A percentile compares a stretch with the other conserved stretches of the same genome.
Conservation (phyloP, 2,329 filamentous ascomycete genomes). For the Davidsoniella eucalypti region DNA sequence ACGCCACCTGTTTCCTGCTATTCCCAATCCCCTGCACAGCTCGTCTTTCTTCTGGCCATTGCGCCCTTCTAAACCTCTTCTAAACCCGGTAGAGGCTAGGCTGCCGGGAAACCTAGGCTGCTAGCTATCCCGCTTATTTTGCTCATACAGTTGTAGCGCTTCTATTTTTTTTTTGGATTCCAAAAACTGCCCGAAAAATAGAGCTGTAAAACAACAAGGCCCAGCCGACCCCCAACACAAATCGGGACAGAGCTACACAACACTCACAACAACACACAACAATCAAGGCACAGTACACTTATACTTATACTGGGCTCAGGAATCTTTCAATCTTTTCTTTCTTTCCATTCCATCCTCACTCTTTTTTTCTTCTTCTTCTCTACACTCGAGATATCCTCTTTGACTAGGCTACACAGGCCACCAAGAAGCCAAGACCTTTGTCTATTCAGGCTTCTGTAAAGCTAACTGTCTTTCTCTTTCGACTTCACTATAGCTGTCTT, state of each 20-base stretch:
- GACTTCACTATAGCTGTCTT: not conserved
- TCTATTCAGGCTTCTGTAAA: not conserved
- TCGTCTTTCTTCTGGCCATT: too few relatives aligned
- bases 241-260: not conserved
- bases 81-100: too few relatives aligned
- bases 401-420: not conserved
- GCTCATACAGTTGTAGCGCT: too few relatives aligned
- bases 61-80: too few relatives aligned
- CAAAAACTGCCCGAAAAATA: not conserved
- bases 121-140: too few relatives aligned
- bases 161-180: not conserved
- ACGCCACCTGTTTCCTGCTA: too few relatives aligned
- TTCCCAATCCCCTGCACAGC: too few relatives aligned
- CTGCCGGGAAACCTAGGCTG: too few relatives aligned
- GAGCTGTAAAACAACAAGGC: not conserved
- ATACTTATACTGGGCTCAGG: not conserved
- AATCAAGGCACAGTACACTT: not conserved
- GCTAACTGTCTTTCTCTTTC: not conserved
- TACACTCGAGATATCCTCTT: not conserved
- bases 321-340: not conserved
- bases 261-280: not conserved
- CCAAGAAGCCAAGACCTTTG: not conserved
- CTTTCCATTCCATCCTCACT: not conserved
- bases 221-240: slow-evolving; percentile 3
- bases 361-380: not conserved